phyloP scores from a whole-genome alignment of 306 rosid species.

The Mimosa pudica region DNA sequence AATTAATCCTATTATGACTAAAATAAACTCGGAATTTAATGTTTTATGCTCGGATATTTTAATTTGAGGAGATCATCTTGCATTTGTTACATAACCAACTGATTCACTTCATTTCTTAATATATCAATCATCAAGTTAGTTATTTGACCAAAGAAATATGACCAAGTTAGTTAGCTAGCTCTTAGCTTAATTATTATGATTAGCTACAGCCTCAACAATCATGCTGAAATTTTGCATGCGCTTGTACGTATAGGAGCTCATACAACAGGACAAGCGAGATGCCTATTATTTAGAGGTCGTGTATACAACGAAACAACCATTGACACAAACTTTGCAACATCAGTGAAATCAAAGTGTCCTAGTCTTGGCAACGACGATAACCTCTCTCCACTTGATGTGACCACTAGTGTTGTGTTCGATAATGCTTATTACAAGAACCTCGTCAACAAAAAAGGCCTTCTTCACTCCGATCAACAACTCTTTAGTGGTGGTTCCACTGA shows the following conservation, averaged over 20 bases:
- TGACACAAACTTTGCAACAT: conserved; percentile 54
- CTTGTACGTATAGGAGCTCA: conserved; percentile 53
- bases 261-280: conserved; percentile 73
- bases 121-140: too few relatives aligned
- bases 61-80: too few relatives aligned
- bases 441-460: conserved; percentile 48
- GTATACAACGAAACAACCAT: conserved; percentile 59
- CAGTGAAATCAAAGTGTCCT: conserved; percentile 52
- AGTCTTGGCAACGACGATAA: conserved; percentile 51
- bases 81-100: background rate
- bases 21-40: too few relatives aligned
- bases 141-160: too few relatives aligned
- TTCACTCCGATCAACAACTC: conserved; percentile 57
- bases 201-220: background rate
- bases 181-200: background rate
- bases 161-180: too few relatives aligned
- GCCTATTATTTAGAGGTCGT: conserved; percentile 55
- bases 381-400: conserved; percentile 62
- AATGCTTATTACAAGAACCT: conserved; percentile 57
- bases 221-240: background rate
- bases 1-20: too few relatives aligned
- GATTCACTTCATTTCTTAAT: background rate
- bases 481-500: conserved; percentile 50
- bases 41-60: too few relatives aligned
- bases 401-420: conserved; percentile 56